Percentiles rank a stretch among this genome's conserved stretches.
Conservation (phyloP, 1,284 basidiomycete species). For the Pulveroboletus sp. region DNA sequence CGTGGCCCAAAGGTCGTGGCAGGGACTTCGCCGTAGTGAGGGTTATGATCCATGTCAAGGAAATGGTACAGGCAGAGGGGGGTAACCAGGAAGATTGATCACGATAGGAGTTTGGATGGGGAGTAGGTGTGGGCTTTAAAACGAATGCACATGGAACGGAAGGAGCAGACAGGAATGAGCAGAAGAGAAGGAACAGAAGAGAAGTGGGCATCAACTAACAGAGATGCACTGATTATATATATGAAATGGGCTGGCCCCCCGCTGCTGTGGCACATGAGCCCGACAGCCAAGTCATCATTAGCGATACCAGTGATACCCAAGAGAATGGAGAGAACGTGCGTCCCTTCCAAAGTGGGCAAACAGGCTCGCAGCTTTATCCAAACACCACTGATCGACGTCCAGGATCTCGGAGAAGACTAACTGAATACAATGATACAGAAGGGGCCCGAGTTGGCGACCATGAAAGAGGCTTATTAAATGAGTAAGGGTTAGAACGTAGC, state of each 20-base stretch:
- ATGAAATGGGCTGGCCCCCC: too few species aligned
- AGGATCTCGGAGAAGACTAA: not conserved
- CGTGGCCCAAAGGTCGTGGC: not conserved
- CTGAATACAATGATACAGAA: not conserved
- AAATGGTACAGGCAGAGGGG: not conserved
- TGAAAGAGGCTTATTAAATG: not conserved
- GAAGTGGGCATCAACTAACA: not conserved
- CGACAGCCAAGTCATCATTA: too few species aligned
- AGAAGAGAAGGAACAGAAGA: not conserved
- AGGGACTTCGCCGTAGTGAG: not conserved
- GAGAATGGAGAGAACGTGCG: too few species aligned
- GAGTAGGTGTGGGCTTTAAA: not conserved
- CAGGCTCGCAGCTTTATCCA: too few species aligned
- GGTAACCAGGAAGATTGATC: too few species aligned
- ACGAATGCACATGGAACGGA: not conserved
- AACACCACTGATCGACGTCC: too few species aligned
- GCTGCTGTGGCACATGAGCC: too few species aligned
- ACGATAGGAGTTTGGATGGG: not conserved
- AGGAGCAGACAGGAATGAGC: not conserved
- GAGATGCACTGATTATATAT: too few species aligned
- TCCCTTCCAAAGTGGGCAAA: too few species aligned
- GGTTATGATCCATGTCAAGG: conserved; percentile 6
- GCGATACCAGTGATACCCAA: too few species aligned
- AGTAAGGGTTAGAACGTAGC: not conserved
- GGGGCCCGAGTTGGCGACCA: not conserved